Percentiles rank a stretch among this genome's conserved stretches.
Evolutionary conservation across 768 basidiomycete genomes (phyloP).

Genomic region (Boletus bicolor): DNA sequence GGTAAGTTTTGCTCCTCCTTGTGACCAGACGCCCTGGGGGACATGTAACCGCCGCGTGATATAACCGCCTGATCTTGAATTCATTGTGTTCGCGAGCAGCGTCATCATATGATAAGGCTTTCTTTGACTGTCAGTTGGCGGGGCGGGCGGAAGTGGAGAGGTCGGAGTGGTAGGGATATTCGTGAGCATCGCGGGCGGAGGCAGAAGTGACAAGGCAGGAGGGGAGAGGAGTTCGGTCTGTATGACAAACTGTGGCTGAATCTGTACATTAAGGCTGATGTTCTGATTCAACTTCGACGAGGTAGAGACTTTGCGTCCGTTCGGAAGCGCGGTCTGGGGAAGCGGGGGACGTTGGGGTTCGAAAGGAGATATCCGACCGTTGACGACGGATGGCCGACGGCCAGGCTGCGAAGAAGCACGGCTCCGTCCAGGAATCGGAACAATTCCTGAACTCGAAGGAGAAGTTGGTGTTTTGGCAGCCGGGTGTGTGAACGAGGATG

Average conservation of each 20-base stretch:
- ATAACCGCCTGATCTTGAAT: conserved; percentile 78
- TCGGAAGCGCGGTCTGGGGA: conserved; percentile 41
- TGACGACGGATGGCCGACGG: conserved; percentile 57
- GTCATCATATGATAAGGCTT: conserved; percentile 92
- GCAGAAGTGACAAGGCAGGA: conserved; percentile 38
- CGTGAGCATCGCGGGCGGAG: conserved; percentile 44
- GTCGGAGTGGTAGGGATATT: conserved; percentile 71
- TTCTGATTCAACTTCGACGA: conserved; percentile 57
- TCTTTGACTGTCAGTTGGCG: conserved; percentile 69
- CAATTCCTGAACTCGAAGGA: conserved; percentile 38
- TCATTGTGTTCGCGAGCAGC: conserved; percentile 75
- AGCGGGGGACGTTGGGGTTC: conserved; percentile 52
- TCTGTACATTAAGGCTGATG: conserved; percentile 40
- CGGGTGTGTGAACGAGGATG: conserved; percentile 34
- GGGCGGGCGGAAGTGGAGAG: conserved; percentile 71
- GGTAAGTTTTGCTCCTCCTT: conserved; percentile 80
- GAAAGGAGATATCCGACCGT: conserved; percentile 49
- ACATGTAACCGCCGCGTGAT: conserved; percentile 84
- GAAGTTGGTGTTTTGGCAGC: conserved; percentile 34
- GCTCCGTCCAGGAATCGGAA: conserved; percentile 43
- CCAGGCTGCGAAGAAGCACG: conserved; percentile 80
- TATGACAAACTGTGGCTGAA: conserved; percentile 47
- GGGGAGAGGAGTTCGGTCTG: conserved; percentile 51
- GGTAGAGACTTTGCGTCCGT: conserved; percentile 58
- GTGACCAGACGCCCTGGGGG: conserved; percentile 87